A percentile compares a stretch with the other conserved stretches of the same genome.
These are phyloP conservation scores for Suillus variegatus DNA, from an alignment of 768 basidiomycete species.

Conservation along the genomic window DNA sequence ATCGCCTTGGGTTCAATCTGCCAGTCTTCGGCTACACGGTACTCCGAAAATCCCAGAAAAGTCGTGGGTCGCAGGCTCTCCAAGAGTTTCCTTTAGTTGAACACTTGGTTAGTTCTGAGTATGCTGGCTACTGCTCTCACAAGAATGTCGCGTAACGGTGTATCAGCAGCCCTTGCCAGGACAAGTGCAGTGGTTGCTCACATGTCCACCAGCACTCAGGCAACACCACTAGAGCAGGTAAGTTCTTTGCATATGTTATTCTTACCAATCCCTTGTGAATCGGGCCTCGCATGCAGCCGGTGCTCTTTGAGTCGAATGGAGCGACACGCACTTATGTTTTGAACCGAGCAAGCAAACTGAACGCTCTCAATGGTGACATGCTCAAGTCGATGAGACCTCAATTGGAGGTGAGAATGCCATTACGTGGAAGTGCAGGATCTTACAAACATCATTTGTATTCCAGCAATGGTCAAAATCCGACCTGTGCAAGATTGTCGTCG, in stretches of 20 bases:
- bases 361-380: conserved; percentile 83
- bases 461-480: conserved; percentile 79
- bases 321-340: conserved; percentile 70
- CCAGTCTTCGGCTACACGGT: background rate
- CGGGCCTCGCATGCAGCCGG: conserved; percentile 38
- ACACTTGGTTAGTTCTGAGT: conserved; percentile 3
- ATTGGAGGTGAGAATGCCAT: conserved; percentile 63
- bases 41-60: conserved; percentile 1
- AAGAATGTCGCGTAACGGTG: conserved; percentile 31
- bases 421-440: conserved; percentile 5
- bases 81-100: background rate
- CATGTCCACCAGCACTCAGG: conserved; percentile 30
- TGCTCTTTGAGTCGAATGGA: conserved; percentile 70
- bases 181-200: conserved; percentile 35
- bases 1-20: background rate
- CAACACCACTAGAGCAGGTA: conserved; percentile 27
- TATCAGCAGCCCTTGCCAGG: conserved; percentile 29
- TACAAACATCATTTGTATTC: conserved; percentile 9
- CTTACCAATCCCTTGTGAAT: conserved; percentile 1
- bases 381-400: conserved; percentile 67
- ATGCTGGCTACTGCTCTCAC: conserved; percentile 30
- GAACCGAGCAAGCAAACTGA: conserved; percentile 79
- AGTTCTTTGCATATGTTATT: background rate
- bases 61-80: background rate
- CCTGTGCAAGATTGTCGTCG: conserved; percentile 71